These are phyloP conservation scores for Cystofilobasidium capitatum DNA, from an alignment of 768 basidiomycete species.

Conservation along the genomic window DNA sequence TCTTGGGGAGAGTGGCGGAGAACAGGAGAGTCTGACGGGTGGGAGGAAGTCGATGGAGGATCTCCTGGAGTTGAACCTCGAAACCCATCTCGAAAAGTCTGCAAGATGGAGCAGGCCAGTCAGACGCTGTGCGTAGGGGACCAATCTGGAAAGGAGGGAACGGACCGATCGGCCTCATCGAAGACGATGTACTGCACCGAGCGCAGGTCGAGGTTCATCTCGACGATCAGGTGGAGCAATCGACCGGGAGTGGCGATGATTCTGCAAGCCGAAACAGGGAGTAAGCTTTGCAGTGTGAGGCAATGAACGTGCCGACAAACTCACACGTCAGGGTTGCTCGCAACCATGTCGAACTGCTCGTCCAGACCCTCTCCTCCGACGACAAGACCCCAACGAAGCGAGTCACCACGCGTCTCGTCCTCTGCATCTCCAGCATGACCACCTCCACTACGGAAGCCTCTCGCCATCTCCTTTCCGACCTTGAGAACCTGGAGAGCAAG, in stretches of 20 bases:
- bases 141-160: neutral
- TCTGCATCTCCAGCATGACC: slow-evolving; percentile 55
- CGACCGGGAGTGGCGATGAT: slow-evolving; percentile 98
- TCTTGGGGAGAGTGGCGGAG: slow-evolving; percentile 90
- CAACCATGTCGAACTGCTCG: slow-evolving; percentile 92
- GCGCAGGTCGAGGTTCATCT: slow-evolving; percentile 88
- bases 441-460: slow-evolving; percentile 57
- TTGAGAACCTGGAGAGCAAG: slow-evolving; percentile 85
- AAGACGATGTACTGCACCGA: slow-evolving; percentile 85
- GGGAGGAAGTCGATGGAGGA: slow-evolving; percentile 74
- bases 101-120: neutral
- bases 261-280: slow-evolving; percentile 42
- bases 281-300: neutral
- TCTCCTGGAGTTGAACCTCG: slow-evolving; percentile 80
- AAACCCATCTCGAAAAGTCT: slow-evolving; percentile 95
- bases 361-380: slow-evolving; percentile 94
- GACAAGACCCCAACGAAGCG: slow-evolving; percentile 78
- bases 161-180: slow-evolving; percentile 83
- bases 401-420: slow-evolving; percentile 49
- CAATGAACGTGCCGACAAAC: slow-evolving; percentile 38
- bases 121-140: neutral
- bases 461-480: slow-evolving; percentile 86
- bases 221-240: slow-evolving; percentile 86
- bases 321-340: slow-evolving; percentile 88
- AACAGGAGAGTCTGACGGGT: slow-evolving; percentile 87